Evolutionary conservation across 2,329 filamentous ascomycete species (phyloP), one percentile per base, ranked within the genome.

Genomic region (Neofusicoccum sp.): DNA sequence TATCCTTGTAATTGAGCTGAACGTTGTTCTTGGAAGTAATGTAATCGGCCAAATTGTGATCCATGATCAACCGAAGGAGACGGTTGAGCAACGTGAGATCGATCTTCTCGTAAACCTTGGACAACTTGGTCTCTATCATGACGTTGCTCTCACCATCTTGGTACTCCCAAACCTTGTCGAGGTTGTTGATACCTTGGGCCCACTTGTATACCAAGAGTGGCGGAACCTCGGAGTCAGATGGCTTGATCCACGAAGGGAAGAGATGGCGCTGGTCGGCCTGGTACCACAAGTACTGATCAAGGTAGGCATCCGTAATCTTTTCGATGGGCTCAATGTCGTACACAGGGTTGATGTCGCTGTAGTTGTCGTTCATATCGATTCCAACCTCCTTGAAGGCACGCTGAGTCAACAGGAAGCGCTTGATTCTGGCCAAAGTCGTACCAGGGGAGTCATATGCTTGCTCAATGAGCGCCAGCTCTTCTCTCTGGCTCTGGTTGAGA

Each of bases 341-440:
- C 1, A 99, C 95, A 0, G 95, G 96, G 74, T 99, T 99, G 82
- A 99, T 99, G 16, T 92, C 94, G 82, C 89, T 98, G 80, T 99
- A 99, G 74, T 99, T 99, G 80, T 99, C 95, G 76, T 99, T 99
- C 95, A 99, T 99, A 74, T 99, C 95, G 69, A 99, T 99, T 62
- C 94, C 95, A 48, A 99, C 95, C 79, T 99, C 95, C 80, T 99
- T 99, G 85, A 99, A 99, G 1, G 96, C 95, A 76, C 95, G 88
- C 75, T 99, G 95, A 0, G 96, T 99, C 48, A 99, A 86, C 66
- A 99, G 82, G 83, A 98, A 98, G 54, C 95, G 90, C 83, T 99
- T 99, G 80, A 99, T 99, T 64, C 95, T 86, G 67, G 97, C 94
- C 64, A 99, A 78, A 0, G 95, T 98, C 1, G 95, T 99, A 65